phyloP scores from a whole-genome alignment of 1,284 basidiomycete genomes.

The Anthracocystis walkeri region DNA sequence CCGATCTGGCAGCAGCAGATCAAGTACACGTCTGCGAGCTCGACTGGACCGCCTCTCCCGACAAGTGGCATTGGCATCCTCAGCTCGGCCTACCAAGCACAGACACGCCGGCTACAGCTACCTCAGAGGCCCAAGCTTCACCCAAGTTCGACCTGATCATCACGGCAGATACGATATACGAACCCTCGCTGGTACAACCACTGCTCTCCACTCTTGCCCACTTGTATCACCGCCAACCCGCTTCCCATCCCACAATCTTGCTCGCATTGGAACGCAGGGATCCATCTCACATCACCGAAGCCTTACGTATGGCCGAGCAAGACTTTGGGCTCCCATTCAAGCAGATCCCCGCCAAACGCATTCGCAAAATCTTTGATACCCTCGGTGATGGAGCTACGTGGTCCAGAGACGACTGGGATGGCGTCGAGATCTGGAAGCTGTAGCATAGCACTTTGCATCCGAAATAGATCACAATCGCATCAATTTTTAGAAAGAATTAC shows the following conservation, averaged over 20 bases:
- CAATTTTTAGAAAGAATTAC: background rate
- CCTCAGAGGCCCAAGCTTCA: background rate
- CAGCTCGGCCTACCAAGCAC: constrained; percentile 9
- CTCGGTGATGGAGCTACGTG: constrained; percentile 72
- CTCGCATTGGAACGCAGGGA: constrained; percentile 47
- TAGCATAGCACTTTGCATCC: constrained; percentile 2
- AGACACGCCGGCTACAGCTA: background rate
- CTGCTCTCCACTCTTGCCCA: constrained; percentile 78
- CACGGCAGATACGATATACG: constrained; percentile 87
- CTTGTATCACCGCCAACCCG: constrained; percentile 63
- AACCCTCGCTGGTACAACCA: constrained; percentile 76
- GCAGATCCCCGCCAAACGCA: constrained; percentile 75
- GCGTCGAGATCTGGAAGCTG: constrained; percentile 78
- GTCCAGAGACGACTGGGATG: constrained; percentile 80
- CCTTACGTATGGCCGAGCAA: constrained; percentile 37
- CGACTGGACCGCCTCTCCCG: constrained; percentile 72
- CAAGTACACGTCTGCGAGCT: constrained; percentile 75
- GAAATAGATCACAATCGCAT: background rate
- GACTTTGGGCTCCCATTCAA: constrained; percentile 75
- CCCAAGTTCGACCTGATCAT: constrained; percentile 78
- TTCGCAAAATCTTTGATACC: constrained; percentile 77
- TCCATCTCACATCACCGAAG: constrained; percentile 24
- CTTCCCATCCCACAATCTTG: constrained; percentile 73
- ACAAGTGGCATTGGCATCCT: constrained; percentile 24
- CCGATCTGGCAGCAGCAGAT: constrained; percentile 35